Conservation (phyloP, 2,329 filamentous ascomycete genomes). For the Alternaria tenuissima region DNA sequence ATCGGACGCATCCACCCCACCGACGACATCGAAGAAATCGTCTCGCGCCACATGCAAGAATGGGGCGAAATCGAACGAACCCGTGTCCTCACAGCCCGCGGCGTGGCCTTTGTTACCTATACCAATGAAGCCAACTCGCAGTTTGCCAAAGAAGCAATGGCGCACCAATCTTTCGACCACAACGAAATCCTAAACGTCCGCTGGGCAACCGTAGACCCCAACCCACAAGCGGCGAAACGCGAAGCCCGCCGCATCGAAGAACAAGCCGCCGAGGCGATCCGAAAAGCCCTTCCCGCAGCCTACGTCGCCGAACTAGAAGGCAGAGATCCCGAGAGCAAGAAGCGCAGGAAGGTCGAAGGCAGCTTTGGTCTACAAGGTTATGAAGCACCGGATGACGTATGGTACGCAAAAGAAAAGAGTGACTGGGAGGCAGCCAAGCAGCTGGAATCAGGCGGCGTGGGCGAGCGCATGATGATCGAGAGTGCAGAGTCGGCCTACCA, state of each 20-base stretch:
- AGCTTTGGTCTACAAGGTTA: constrained; percentile 90
- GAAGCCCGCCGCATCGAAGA: constrained; percentile 91
- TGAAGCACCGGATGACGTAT: constrained; percentile 91
- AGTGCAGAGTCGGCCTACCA: constrained; percentile 49
- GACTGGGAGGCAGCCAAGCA: constrained; percentile 72
- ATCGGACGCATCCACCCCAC: constrained; percentile 93
- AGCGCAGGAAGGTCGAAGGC: constrained; percentile 85
- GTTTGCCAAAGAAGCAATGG: constrained; percentile 81
- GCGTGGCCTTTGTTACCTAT: constrained; percentile 96
- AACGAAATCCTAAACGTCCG: constrained; percentile 93
- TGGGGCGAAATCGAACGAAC: constrained; percentile 93
- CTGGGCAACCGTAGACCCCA: constrained; percentile 97
- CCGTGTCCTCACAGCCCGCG: constrained; percentile 85
- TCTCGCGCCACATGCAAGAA: constrained; percentile 93
- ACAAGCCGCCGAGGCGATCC: constrained; percentile 92
- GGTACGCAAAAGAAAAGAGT: constrained; percentile 81
- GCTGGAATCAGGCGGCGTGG: constrained; percentile 64
- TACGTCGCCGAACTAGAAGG: constrained; percentile 96
- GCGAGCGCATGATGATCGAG: constrained; percentile 59
- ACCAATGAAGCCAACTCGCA: constrained; percentile 71
- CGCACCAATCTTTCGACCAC: constrained; percentile 90
- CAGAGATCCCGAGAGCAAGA: constrained; percentile 83
- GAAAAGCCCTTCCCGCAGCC: constrained; percentile 84
- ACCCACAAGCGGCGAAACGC: constrained; percentile 91
- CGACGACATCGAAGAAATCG: constrained; percentile 96